These are phyloP conservation scores for Microcera coccophila DNA, from an alignment of 2,329 filamentous ascomycete species.

Conservation along the genomic window DNA sequence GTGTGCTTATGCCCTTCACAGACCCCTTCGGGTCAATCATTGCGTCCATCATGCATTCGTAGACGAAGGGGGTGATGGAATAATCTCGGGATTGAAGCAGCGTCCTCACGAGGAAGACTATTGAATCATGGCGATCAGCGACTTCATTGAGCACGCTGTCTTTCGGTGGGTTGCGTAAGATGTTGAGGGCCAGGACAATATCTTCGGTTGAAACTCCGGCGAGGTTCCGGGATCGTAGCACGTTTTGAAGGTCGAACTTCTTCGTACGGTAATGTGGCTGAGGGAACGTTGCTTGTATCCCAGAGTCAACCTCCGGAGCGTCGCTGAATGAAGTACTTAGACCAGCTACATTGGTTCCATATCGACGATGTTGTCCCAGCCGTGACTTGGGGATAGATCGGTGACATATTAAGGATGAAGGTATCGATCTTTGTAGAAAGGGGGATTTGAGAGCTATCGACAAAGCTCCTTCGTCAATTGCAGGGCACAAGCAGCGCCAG, in stretches of 20 bases:
- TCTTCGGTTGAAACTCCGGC: slow-evolving; percentile 11
- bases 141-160: slow-evolving; percentile 16
- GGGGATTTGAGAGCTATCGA: slow-evolving; percentile 29
- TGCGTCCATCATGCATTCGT: slow-evolving; percentile 69
- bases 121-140: slow-evolving; percentile 26
- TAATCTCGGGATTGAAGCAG: slow-evolving; percentile 55
- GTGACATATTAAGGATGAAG: slow-evolving; percentile 5
- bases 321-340: neutral
- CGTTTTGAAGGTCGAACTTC: too few relatives aligned
- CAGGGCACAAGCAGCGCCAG: slow-evolving; percentile 61
- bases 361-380: slow-evolving; percentile 14
- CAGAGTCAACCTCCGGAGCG: neutral
- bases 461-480: slow-evolving; percentile 41
- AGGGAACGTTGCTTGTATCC: too few relatives aligned
- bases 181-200: slow-evolving; percentile 27
- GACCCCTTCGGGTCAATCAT: slow-evolving; percentile 68
- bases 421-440: slow-evolving; percentile 4
- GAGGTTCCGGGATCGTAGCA: slow-evolving; percentile 4
- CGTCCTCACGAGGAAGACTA: slow-evolving; percentile 48
- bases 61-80: slow-evolving; percentile 56
- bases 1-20: slow-evolving; percentile 54
- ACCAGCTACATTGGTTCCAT: slow-evolving; percentile 11
- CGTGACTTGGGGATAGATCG: slow-evolving; percentile 4
- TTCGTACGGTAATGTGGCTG: too few relatives aligned
- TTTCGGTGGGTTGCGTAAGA: slow-evolving; percentile 21